phyloP scores from a whole-genome alignment of 441 rosid species.

The Bocquillonia castaneifolia region DNA sequence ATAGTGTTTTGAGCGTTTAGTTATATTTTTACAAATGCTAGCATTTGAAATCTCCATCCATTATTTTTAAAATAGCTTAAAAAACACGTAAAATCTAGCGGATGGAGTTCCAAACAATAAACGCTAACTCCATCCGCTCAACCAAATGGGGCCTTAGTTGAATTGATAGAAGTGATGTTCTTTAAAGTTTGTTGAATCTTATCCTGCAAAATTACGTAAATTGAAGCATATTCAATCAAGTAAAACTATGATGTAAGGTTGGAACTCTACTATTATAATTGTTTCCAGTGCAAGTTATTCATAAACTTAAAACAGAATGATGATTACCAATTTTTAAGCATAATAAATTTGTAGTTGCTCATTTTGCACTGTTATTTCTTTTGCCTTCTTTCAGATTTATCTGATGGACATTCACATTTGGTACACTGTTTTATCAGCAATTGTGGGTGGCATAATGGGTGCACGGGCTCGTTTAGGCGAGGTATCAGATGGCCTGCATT shows the following conservation, averaged over 20 bases:
- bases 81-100: background rate
- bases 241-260: background rate
- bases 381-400: slow-evolving; percentile 64
- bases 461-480: slow-evolving; percentile 98
- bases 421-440: slow-evolving; percentile 90
- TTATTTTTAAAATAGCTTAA: no score
- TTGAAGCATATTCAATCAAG: background rate
- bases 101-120: no score
- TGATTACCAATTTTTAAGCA: background rate
- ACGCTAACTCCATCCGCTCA: no score
- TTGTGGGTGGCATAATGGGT: slow-evolving; percentile 99
- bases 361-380: background rate
- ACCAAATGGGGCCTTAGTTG: no score
- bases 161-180: no score
- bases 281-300: background rate
- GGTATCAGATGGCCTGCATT: slow-evolving; percentile 39
- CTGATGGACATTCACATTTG: slow-evolving; percentile 95
- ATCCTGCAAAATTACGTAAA: background rate
- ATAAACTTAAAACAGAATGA: background rate
- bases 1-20: no score
- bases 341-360: background rate
- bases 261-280: background rate
- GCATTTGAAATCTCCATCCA: no score
- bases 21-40: no score
- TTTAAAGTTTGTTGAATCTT: slow-evolving; percentile 6